A percentile compares a stretch with the other conserved stretches of the same genome.
Conservation (phyloP, 306 rosid genomes). For the Cucurbita ficifolia region DNA sequence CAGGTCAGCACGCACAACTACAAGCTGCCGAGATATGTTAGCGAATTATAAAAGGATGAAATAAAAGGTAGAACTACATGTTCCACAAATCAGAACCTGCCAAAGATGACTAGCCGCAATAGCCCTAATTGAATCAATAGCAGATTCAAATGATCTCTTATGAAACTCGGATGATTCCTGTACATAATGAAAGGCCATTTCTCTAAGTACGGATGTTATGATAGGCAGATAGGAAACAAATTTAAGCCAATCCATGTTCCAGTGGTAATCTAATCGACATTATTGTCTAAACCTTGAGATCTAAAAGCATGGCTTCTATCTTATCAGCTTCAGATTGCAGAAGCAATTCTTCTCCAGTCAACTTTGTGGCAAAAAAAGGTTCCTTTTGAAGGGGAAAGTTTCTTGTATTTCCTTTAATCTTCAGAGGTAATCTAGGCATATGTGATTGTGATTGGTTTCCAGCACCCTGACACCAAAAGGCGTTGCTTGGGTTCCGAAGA, state of each 20-base stretch:
- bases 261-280: neutral
- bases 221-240: neutral
- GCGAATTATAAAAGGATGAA: neutral
- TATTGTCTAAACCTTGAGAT: constrained; percentile 49
- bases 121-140: constrained; percentile 77
- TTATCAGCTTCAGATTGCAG: constrained; percentile 91
- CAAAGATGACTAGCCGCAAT: constrained; percentile 96
- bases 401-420: constrained; percentile 46
- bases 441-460: constrained; percentile 42
- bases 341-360: constrained; percentile 68
- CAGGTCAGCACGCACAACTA: constrained; percentile 90
- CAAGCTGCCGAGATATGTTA: constrained; percentile 54
- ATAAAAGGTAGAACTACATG: neutral
- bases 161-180: constrained; percentile 91
- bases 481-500: constrained; percentile 77
- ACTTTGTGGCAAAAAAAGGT: constrained; percentile 31
- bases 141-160: constrained; percentile 81
- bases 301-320: constrained; percentile 81
- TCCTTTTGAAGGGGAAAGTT: constrained; percentile 55
- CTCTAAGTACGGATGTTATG: neutral
- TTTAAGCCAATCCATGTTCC: neutral
- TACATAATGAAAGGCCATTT: constrained; percentile 15
- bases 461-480: constrained; percentile 50
- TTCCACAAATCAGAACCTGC: constrained; percentile 52
- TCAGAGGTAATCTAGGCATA: constrained; percentile 52